A percentile compares a stretch with the other conserved stretches of the same genome.
phyloP scores from a whole-genome alignment of 2,329 filamentous ascomycete genomes.

The Rhexocercosporidium sp. region DNA sequence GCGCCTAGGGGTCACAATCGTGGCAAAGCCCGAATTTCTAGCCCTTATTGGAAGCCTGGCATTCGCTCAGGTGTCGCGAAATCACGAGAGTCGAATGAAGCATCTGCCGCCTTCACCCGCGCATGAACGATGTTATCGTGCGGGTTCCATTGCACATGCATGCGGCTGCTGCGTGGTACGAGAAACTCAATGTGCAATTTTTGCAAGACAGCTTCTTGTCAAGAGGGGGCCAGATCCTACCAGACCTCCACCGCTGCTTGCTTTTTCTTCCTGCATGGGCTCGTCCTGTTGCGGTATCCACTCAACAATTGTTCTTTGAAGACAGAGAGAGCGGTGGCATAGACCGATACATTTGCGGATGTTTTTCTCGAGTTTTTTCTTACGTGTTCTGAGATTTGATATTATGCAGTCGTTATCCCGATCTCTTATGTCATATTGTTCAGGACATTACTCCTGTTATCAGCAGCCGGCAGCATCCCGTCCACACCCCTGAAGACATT shows the following conservation, averaged over 20 bases:
- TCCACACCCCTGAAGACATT: slow-evolving; percentile 12
- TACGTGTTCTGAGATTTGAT: not conserved
- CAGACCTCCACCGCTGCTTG: not conserved
- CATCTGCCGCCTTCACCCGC: not conserved
- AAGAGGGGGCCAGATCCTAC: not conserved
- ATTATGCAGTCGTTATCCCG: slow-evolving; percentile 4
- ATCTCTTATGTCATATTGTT: slow-evolving; percentile 11
- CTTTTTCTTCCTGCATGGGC: not conserved
- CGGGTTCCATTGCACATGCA: not conserved
- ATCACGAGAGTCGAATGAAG: not conserved
- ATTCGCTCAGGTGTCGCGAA: not conserved
- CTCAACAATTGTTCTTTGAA: not conserved
- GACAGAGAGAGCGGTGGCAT: not conserved
- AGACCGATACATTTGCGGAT: not conserved
- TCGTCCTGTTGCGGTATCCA: not conserved
- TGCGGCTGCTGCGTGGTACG: not conserved
- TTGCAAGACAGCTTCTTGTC: slow-evolving; percentile 13
- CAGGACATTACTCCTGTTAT: slow-evolving; percentile 11
- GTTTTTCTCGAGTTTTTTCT: not conserved
- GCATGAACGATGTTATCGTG: not conserved
- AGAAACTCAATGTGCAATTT: slow-evolving; percentile 5
- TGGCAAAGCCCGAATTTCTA: not conserved
- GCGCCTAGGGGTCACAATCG: not conserved
- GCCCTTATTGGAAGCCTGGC: not conserved
- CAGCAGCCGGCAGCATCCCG: slow-evolving; percentile 2